Evolutionary conservation across 495 filamentous ascomycete genomes (phyloP), one percentile per base, ranked within the genome.

Genomic region (Pyronema domesticum): DNA sequence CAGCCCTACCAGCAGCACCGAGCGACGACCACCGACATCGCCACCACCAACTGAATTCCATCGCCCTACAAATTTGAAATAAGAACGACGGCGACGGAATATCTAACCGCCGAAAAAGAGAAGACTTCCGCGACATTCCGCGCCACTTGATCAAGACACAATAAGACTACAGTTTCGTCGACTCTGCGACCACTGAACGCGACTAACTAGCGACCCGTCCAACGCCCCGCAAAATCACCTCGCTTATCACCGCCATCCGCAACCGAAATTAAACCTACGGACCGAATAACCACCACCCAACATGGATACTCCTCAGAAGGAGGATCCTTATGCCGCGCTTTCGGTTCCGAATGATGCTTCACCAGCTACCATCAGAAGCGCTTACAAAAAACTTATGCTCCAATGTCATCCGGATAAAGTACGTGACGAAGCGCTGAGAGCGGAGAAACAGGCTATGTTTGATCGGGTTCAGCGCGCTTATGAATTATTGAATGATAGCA

Each of bases 321-420:
- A 63, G 53, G 85, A 95, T 69, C 89, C 87, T 30, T 98, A 96
- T 75, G 77, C 75, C 53, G 72, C 78, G 13, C 77, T 98, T 39
- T 85, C 86, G 44, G 75, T 98, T 44, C 60, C 80, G 40, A 83
- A 80, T 63, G 78, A 85, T 67, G 86, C 86, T 40, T 75, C 82
- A 49, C 68, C 82, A 17, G 61, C 80, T 19, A 78, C 81, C 55
- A 89, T 98, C 66, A 81, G 86, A 57, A 72, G 75, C 46, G 81
- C 86, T 14, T 83, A 95, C 72, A 83, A 86, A 57, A 96, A 94
- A 69, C 82, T 95, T 19, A 89, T 86, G 51, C 77, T 96, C 54
- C 87, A 86, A 70, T 89, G 80, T 65, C 91, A 98, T 65, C 91
- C 91, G 35, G 91, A 98, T 74, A 96, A 96, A 72, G 78, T 95